Evolutionary conservation across 2,329 filamentous ascomycete species (phyloP), one percentile per base, ranked within the genome.

Genomic region (Colletotrichum kahawae): DNA sequence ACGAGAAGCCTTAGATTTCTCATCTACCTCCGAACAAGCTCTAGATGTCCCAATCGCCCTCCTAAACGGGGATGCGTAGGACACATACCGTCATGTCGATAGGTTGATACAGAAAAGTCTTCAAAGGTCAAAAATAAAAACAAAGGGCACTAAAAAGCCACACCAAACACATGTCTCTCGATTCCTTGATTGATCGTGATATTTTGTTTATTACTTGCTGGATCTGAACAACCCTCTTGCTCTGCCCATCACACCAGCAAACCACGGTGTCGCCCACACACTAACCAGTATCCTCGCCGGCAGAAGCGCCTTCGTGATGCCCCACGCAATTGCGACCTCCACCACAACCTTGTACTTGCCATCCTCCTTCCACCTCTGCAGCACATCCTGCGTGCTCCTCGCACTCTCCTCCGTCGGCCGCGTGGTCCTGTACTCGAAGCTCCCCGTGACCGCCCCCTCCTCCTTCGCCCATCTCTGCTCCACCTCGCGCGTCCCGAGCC

Each of bases 251-350:
- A 90, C 85, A 57, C 92, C 90, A 2, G 96, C 96, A 88, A 98
- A 97, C 94, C 95, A 97, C 5, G 97, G 97, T 62, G 97, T 98
- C 16, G 91, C 93, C 95, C 94, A 98, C 5, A 97, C 90, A 85
- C 96, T 98, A 8, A 92, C 84, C 31, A 93, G 86, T 76, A 99
- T 90, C 78, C 97, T 90, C 14, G 94, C 80, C 1, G 97, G 95
- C 77, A 99, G 83, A 74, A 98, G 81, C 18, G 92, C 92, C 85
- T 99, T 99, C 1, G 95, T 97, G 77, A 98, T 90, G 1, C 95
- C 94, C 87, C 97, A 99, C 7, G 97, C 96, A 24, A 97, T 93
- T 29, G 95, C 97, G 77, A 98, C 91, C 83, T 93, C 91, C 0
- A 92, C 85, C 7, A 92, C 85, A n/a, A 92, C 85, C 77, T 87